Evolutionary conservation across 768 basidiomycete genomes (phyloP), one percentile per base, ranked within the genome.

Genomic region (Amylocystis lapponica): DNA sequence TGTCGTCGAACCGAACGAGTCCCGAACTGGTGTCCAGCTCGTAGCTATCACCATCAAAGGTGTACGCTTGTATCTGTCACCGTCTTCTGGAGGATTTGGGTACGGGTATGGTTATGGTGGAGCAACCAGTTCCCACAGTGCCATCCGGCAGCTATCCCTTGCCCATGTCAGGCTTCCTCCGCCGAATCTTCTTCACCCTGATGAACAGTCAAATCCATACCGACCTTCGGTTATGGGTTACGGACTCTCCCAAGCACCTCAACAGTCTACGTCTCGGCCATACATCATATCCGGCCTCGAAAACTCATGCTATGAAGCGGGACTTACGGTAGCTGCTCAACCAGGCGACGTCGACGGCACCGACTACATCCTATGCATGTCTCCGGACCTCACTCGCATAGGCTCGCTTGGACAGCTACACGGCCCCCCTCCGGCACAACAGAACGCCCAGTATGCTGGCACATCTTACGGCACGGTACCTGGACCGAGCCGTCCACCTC

Each of bases 31-130:
- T 12, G 66, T 87, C 11, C 87, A 89, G 45, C 72, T 98, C 9
- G 69, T 96, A 37, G 91, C 85, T 2, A 65, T 94, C 36, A 91
- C 92, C 19, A 69, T 74, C 22, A 92, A 83, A 39, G 93, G 89
- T 11, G 78, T 86, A 3, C 81, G 94, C 38, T 70, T 95, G 1
- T 97, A 89, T 68, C 91, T 96, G 58, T 75, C 76, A 2, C 74
- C 83, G 7, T 48, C 48, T 2, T 26, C 46, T 3, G 66, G 74
- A 3, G 55, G 66, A 0, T 63, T 66, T 39, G 61, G 66, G 17
- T 76, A 74, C 49, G 66, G 67, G 19, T 82, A 79, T 59, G 66
- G 73, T 33, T 77, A 74, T 47, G 65, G 67, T 21, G 57, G 55
- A 16, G 60, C 65, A 14, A 57, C 38, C 32, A 43, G 49, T 21